phyloP scores from a whole-genome alignment of 2,329 filamentous ascomycete species.

The Parafenestella ontariensis region DNA sequence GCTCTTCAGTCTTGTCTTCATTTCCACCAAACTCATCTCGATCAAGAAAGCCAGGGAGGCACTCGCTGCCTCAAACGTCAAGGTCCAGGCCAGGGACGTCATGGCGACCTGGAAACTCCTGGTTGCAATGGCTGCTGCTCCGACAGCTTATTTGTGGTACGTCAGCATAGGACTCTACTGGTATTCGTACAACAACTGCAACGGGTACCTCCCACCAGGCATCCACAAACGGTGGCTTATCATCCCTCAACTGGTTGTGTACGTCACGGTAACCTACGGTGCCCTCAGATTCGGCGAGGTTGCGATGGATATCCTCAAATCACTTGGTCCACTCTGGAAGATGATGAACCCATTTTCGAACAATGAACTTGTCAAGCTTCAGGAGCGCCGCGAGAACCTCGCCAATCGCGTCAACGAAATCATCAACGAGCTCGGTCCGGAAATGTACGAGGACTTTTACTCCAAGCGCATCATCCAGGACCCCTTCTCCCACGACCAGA shows the following conservation, averaged over 20 bases:
- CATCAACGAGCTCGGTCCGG: constrained; percentile 93
- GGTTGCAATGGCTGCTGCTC: constrained; percentile 49
- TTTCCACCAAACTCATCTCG: constrained; percentile 46
- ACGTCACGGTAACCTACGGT: constrained; percentile 88
- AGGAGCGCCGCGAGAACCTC: constrained; percentile 74
- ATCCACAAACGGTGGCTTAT: constrained; percentile 71
- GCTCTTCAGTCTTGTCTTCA: constrained; percentile 70
- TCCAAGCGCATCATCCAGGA: constrained; percentile 50
- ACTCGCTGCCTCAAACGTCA: constrained; percentile 50
- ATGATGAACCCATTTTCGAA: constrained; percentile 84
- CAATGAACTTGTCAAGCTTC: constrained; percentile 82
- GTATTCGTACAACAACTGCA: constrained; percentile 69
- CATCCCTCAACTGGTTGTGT: constrained; percentile 76
- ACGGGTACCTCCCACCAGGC: constrained; percentile 80
- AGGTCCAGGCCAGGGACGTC: constrained; percentile 49
- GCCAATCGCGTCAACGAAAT: constrained; percentile 84
- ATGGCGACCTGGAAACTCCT: constrained; percentile 53
- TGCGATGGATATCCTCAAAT: constrained; percentile 99
- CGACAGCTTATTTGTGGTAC: constrained; percentile 43
- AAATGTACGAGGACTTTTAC: constrained; percentile 89
- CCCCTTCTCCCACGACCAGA: constrained; percentile 32
- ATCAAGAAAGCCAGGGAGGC: constrained; percentile 49
- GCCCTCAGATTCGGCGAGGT: constrained; percentile 94
- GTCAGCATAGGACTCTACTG: constrained; percentile 40
- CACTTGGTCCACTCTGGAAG: constrained; percentile 83